Conservation (phyloP, 352 stramenopile genomes). For the Phytophthora constricta region DNA sequence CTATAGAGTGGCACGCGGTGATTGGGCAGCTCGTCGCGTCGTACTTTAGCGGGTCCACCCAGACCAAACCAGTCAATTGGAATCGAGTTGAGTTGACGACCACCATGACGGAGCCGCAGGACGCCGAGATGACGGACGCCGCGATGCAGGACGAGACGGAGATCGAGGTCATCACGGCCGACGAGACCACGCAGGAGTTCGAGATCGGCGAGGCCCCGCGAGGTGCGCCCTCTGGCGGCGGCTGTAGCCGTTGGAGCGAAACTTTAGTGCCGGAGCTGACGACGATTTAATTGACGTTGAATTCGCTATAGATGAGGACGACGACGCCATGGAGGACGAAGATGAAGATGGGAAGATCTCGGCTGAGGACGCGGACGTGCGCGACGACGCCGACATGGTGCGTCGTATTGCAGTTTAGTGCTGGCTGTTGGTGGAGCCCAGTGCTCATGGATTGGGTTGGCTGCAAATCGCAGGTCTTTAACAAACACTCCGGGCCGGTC, state of each 20-base stretch:
- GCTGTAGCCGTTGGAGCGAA: not conserved
- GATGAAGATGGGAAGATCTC: conserved; percentile 70
- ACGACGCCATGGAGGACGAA: conserved; percentile 70
- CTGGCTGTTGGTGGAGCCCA: not conserved
- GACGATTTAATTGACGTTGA: too few species aligned
- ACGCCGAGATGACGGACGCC: conserved; percentile 39
- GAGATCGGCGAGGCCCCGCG: conserved; percentile 79
- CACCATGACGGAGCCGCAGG: conserved; percentile 19
- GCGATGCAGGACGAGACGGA: conserved; percentile 57
- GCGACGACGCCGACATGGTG: conserved; percentile 80
- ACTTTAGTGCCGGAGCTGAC: not conserved
- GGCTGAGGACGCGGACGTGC: conserved; percentile 70
- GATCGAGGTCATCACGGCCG: conserved; percentile 84
- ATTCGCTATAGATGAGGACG: conserved; percentile 55
- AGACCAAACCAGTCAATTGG: conserved; percentile 32
- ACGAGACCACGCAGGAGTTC: conserved; percentile 85
- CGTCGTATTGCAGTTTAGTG: not conserved
- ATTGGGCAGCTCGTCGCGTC: conserved; percentile 35
- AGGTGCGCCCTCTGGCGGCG: conserved; percentile 43
- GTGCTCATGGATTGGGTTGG: not conserved
- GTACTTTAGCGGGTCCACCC: too few species aligned
- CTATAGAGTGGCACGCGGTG: conserved; percentile 42
- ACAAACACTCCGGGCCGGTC: conserved; percentile 77
- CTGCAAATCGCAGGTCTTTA: conserved; percentile 61
- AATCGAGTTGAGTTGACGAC: conserved; percentile 17